Percentiles rank a stretch among this genome's conserved stretches.
These are phyloP conservation scores for Trametes meyenii DNA, from an alignment of 768 basidiomycete species.

Conservation along the genomic window DNA sequence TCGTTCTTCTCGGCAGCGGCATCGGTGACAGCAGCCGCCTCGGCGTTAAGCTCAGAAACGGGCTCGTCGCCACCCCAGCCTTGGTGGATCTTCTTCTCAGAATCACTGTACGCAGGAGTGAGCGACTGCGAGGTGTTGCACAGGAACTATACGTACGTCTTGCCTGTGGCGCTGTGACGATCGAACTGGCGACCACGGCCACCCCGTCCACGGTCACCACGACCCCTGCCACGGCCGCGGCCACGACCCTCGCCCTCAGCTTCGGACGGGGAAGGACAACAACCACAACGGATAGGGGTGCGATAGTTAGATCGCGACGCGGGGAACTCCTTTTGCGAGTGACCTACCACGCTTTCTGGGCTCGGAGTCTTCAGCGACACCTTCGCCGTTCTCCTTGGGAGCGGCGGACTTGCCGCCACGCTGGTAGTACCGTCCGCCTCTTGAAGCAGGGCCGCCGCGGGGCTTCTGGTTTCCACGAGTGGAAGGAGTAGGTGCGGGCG, in stretches of 20 bases:
- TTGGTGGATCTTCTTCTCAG: conserved; percentile 92
- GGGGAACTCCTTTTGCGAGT: background rate
- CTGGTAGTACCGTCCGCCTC: conserved; percentile 70
- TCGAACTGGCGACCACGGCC: conserved; percentile 79
- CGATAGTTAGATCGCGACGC: background rate
- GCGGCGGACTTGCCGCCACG: conserved; percentile 58
- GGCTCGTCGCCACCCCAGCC: conserved; percentile 96
- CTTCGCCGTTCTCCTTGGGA: conserved; percentile 36
- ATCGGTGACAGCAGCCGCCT: conserved; percentile 74
- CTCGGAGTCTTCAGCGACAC: conserved; percentile 42
- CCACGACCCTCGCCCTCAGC: conserved; percentile 47
- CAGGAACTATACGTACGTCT: conserved; percentile 54
- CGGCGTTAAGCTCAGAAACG: conserved; percentile 77
- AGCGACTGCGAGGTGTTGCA: background rate
- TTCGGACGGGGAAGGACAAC: conserved; percentile 7
- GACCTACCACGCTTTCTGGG: conserved; percentile 30
- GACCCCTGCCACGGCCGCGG: conserved; percentile 35
- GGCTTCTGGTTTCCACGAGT: conserved; percentile 47
- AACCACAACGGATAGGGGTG: background rate
- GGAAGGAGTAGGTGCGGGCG: conserved; percentile 37
- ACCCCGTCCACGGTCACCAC: conserved; percentile 52
- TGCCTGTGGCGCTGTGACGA: conserved; percentile 85
- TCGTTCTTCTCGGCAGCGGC: conserved; percentile 57
- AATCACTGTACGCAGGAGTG: conserved; percentile 59
- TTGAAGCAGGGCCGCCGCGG: conserved; percentile 60